Conservation (phyloP, 2,329 filamentous ascomycete genomes). For the Dactylellina drechsleri region DNA sequence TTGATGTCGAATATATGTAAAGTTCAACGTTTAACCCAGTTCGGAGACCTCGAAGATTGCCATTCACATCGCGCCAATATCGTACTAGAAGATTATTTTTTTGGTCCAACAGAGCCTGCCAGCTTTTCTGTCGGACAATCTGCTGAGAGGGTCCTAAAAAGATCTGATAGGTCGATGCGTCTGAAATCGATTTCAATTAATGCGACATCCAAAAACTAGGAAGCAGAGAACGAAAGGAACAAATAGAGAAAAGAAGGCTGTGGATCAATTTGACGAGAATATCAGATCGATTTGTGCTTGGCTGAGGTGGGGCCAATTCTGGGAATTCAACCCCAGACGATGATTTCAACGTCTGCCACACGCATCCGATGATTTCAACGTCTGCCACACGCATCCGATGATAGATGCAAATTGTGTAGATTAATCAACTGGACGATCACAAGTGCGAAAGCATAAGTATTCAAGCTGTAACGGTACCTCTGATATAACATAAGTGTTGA, state of each 20-base stretch:
- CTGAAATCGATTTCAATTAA: constrained; percentile 16
- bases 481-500: not conserved
- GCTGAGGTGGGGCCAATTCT: constrained; percentile 4
- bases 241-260: too few species aligned
- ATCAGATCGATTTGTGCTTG: too few species aligned
- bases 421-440: too few species aligned
- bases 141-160: not conserved
- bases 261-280: too few species aligned
- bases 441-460: too few species aligned
- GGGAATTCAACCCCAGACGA: constrained; percentile 1
- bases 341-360: constrained; percentile 7
- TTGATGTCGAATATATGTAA: constrained; percentile 2
- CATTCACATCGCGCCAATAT: not conserved
- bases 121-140: not conserved
- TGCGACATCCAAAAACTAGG: too few species aligned
- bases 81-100: not conserved
- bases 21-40: too few species aligned
- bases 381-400: constrained; percentile 12
- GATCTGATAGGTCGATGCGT: constrained; percentile 43
- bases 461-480: not conserved
- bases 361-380: constrained; percentile 1
- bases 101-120: not conserved
- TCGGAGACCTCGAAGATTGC: not conserved
- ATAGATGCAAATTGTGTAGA: not conserved
- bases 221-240: too few species aligned